phyloP scores from a whole-genome alignment of 2,329 filamentous ascomycete species.

The Albifimbria verrucaria region DNA sequence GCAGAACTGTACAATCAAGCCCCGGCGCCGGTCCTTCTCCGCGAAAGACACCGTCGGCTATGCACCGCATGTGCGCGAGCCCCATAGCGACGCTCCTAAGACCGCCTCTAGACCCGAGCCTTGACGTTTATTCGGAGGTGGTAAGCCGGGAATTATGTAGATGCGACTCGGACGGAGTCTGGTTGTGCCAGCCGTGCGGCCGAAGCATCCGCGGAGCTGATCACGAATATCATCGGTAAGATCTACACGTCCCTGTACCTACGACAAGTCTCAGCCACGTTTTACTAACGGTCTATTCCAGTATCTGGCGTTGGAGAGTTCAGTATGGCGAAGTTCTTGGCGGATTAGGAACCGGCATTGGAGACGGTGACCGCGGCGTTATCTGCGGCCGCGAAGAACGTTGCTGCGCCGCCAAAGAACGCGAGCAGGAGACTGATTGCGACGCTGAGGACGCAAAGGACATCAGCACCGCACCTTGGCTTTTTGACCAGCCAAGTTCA shows the following conservation, averaged over 20 bases:
- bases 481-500: conserved; percentile 15
- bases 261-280: conserved; percentile 8
- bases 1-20: conserved; percentile 88
- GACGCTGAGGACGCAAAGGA: conserved; percentile 71
- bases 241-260: too few relatives aligned
- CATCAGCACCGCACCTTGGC: conserved; percentile 18
- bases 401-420: conserved; percentile 73
- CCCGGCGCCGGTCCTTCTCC: conserved; percentile 66
- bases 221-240: conserved; percentile 54
- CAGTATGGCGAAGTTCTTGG: conserved; percentile 79
- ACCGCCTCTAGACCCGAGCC: conserved; percentile 39
- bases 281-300: conserved; percentile 18
- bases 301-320: conserved; percentile 86
- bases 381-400: conserved; percentile 75
- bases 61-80: conserved; percentile 73
- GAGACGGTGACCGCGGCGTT: conserved; percentile 83
- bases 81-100: conserved; percentile 58
- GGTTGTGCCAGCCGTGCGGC: conserved; percentile 84
- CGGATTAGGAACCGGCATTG: conserved; percentile 80
- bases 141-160: conserved; percentile 55
- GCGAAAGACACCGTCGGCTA: conserved; percentile 75
- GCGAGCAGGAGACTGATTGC: conserved; percentile 82
- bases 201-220: conserved; percentile 62
- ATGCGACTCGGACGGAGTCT: conserved; percentile 59
- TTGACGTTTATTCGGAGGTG: conserved; percentile 48